Base-by-base conservation (phyloP, 306 rosid genomes). In the Sophora flavescens region DNA sequence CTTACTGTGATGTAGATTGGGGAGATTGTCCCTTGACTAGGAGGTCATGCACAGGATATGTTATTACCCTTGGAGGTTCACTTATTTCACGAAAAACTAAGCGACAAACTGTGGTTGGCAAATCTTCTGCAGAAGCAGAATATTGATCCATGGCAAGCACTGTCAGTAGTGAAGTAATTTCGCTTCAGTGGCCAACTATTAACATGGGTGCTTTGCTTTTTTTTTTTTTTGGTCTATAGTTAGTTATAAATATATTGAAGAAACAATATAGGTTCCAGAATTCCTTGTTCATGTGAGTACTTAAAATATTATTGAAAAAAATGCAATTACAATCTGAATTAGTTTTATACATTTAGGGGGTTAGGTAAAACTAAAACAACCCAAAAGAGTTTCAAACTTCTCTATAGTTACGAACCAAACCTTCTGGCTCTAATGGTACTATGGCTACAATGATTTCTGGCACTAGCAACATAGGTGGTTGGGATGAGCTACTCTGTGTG, bases 361-460 rank as follows among this genome's bases (percentile, higher is more conserved):
- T 9, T 30, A 4, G 3, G 8, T 33, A 53, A 70, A 47, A 65
- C 68, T 18, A 45, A 53, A 53, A 59, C 22, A 65, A 44, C 67
- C 42, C 17, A 15, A 36, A 22, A 15, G 57, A 81, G 76, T 44
- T 22, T 22, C 22, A 22, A 22, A 45, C 75, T 85, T 74, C 90
- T 81, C 93, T 88, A 65, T 86, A 89, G 53, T 65, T 83, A 16
- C 89, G 84, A 42, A 86, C 76, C 68, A 83, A 81, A 35, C 74
- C 87, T 84, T 94, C 98, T 0, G 78, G 97, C 30, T 85, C 89
- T 0, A 94, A 66, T 5, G 97, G 90, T 0, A 75, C 52, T 12
- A 93, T 83, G 63, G 77, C 72, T 12, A 84, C 77, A 39, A 74
- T 70, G 39, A 83, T 84, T 72, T 88, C 91, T 14, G 74, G 82